Percentiles rank a stretch among this genome's conserved stretches.
phyloP scores from a whole-genome alignment of 495 filamentous ascomycete genomes.

The Daldinia decipiens region DNA sequence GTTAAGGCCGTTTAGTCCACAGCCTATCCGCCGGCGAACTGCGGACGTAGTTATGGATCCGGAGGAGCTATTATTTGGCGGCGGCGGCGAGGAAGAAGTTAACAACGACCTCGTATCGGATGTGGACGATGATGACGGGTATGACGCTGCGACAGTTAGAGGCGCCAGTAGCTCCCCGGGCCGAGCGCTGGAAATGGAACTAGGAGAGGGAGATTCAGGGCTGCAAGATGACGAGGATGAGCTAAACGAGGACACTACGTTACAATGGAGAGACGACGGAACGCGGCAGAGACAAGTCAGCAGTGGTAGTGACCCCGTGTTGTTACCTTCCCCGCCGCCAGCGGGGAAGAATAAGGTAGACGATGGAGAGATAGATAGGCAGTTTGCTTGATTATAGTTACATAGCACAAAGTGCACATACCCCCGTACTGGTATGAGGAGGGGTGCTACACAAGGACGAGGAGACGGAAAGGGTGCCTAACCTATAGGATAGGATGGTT shows the following conservation, averaged over 20 bases:
- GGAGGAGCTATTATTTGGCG: conserved; percentile 48
- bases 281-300: conserved; percentile 7
- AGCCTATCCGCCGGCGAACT: conserved; percentile 54
- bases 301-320: not conserved
- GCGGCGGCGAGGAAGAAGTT: conserved; percentile 26
- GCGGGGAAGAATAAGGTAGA: conserved; percentile 10
- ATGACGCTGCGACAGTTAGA: conserved; percentile 39
- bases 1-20: conserved; percentile 64
- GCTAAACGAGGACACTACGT: conserved; percentile 22
- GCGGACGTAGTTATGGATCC: conserved; percentile 54
- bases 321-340: not conserved
- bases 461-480: not conserved
- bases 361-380: not conserved
- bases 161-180: conserved; percentile 30
- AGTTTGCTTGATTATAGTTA: conserved; percentile 5
- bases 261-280: conserved; percentile 42
- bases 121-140: conserved; percentile 29
- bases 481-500: conserved; percentile 10
- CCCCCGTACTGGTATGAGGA: not conserved
- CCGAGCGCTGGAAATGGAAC: conserved; percentile 26
- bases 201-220: conserved; percentile 26
- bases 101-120: conserved; percentile 10
- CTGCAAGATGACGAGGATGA: conserved; percentile 29
- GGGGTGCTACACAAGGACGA: not conserved
- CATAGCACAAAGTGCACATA: not conserved